These are phyloP conservation scores for Penstemon newberryi DNA, from an alignment of 257 asterid species.

Conservation along the genomic window DNA sequence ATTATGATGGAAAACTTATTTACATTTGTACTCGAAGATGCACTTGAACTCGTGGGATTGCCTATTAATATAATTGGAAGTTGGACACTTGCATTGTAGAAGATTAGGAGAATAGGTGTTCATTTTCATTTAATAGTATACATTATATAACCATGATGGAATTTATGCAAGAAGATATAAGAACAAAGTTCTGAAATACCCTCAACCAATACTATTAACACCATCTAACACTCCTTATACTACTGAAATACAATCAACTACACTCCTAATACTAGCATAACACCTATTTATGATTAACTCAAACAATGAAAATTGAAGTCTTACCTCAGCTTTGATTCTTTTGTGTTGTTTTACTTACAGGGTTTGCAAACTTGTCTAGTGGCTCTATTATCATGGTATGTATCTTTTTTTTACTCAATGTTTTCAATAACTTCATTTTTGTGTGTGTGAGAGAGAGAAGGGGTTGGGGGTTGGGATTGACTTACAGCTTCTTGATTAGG, in stretches of 20 bases:
- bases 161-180: no score
- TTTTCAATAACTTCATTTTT: background rate
- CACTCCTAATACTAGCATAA: no score
- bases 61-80: background rate
- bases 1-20: background rate
- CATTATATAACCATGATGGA: no score
- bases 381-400: conserved; percentile 87
- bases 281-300: no score
- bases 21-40: background rate
- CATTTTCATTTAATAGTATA: no score
- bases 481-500: background rate
- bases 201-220: no score
- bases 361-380: conserved; percentile 94
- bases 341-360: conserved; percentile 45
- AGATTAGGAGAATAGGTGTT: no score
- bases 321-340: conserved; percentile 28
- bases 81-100: background rate
- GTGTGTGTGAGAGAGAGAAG: background rate
- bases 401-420: conserved; percentile 12
- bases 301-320: background rate
- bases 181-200: no score
- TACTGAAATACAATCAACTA: no score
- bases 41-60: background rate
- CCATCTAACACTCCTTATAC: no score
- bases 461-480: background rate